These are phyloP conservation scores for Sporothrix variecibatus DNA, from an alignment of 2,329 filamentous ascomycete genomes.

Conservation along the genomic window DNA sequence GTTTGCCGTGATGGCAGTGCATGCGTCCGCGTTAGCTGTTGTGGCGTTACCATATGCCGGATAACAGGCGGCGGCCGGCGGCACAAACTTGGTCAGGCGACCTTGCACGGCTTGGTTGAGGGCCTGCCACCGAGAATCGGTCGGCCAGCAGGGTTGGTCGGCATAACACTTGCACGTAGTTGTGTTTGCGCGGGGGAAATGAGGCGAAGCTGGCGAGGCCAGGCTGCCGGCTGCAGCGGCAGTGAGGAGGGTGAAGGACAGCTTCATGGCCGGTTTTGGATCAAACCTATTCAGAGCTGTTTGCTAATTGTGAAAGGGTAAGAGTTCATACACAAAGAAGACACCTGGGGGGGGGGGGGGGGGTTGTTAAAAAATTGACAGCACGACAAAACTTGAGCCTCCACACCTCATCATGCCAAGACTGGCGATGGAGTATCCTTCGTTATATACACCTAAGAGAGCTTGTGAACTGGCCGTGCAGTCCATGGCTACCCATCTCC, in stretches of 20 bases:
- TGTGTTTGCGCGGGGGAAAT: neutral
- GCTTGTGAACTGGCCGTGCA: neutral
- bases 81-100: conserved; percentile 23
- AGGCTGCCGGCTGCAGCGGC: neutral
- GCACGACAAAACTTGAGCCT: neutral
- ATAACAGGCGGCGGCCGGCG: conserved; percentile 24
- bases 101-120: conserved; percentile 27
- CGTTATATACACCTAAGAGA: neutral
- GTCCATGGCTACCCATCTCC: no score
- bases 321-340: neutral
- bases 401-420: neutral
- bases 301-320: neutral
- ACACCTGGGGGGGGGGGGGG: neutral
- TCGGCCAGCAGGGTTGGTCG: conserved; percentile 26
- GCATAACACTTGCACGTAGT: conserved; percentile 34
- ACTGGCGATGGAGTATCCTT: neutral
- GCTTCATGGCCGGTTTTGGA: neutral
- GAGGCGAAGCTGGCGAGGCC: neutral
- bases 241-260: conserved; percentile 5
- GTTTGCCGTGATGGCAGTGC: conserved; percentile 37
- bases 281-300: neutral
- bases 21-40: conserved; percentile 42
- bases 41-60: conserved; percentile 31
- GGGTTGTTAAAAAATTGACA: no score
- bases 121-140: conserved; percentile 23